Evolutionary conservation across 83 land plant genomes (phyloP).

Genomic region (Larix sibirica): DNA sequence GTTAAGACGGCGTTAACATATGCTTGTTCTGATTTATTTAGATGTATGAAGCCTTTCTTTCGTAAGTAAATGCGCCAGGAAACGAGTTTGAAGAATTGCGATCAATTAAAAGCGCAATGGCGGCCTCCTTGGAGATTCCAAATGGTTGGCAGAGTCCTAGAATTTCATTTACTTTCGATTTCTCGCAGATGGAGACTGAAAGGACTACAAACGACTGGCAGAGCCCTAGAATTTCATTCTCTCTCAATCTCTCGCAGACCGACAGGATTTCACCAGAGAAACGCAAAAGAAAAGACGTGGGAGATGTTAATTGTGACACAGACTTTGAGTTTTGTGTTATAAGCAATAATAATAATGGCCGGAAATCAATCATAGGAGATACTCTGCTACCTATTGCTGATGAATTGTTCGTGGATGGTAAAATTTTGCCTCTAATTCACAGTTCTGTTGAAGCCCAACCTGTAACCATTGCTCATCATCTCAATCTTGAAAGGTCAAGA

Average conservation of each 20-base stretch:
- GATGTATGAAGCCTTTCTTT: no score
- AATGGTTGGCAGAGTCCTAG: neutral
- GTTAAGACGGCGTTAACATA: no score
- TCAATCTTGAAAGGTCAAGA: neutral
- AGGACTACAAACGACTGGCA: slow-evolving; percentile 4
- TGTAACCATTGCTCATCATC: neutral
- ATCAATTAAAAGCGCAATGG: no score
- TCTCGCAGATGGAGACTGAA: no score
- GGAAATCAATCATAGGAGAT: no score
- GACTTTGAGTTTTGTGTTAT: slow-evolving; percentile 9
- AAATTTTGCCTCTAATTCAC: neutral
- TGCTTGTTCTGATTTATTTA: no score
- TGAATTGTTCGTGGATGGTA: neutral
- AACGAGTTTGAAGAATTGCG: no score
- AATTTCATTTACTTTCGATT: neutral
- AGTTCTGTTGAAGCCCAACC: neutral
- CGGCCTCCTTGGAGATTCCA: no score
- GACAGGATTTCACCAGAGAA: slow-evolving; percentile 10
- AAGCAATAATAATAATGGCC: neutral
- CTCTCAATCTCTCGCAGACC: slow-evolving; percentile 9
- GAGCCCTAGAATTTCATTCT: slow-evolving; percentile 14
- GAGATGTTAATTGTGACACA: neutral
- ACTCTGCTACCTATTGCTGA: neutral
- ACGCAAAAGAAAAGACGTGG: neutral
- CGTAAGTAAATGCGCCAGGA: no score